Conservation (phyloP, 2,329 filamentous ascomycete species). For the Beauveria rudraprayagi region DNA sequence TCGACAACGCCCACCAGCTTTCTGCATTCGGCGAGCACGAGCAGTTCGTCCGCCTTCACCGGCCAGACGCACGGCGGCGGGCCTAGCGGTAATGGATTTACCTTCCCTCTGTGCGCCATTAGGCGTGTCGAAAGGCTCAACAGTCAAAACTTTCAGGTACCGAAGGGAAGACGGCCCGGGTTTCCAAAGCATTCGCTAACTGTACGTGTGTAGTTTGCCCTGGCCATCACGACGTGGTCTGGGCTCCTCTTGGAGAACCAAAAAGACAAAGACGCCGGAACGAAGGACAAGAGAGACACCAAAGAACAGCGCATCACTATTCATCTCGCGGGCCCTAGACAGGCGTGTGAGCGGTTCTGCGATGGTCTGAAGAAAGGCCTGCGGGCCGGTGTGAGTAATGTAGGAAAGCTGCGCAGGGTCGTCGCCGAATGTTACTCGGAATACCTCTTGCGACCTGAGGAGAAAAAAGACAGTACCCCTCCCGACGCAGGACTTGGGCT, state of each 20-base stretch:
- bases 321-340: conserved; percentile 80
- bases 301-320: conserved; percentile 82
- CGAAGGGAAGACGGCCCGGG: neutral
- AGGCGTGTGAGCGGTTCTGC: conserved; percentile 89
- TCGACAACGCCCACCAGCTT: conserved; percentile 90
- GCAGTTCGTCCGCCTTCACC: conserved; percentile 75
- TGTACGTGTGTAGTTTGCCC: conserved; percentile 56
- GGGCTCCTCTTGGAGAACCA: conserved; percentile 49
- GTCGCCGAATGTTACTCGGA: conserved; percentile 86
- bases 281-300: conserved; percentile 35
- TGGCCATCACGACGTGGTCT: conserved; percentile 95
- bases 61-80: conserved; percentile 90
- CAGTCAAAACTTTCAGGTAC: conserved; percentile 74
- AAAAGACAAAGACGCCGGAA: conserved; percentile 37
- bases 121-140: conserved; percentile 86
- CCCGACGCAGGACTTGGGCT: conserved; percentile 94
- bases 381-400: conserved; percentile 77
- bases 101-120: conserved; percentile 84
- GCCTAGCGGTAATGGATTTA: conserved; percentile 92
- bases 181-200: neutral
- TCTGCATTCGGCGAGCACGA: conserved; percentile 67
- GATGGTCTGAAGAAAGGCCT: conserved; percentile 89
- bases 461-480: conserved; percentile 45
- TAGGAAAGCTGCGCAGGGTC: conserved; percentile 74
- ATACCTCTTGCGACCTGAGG: conserved; percentile 60